Evolutionary conservation across 768 basidiomycete species (phyloP).

Genomic region (Lactarius sp.): DNA sequence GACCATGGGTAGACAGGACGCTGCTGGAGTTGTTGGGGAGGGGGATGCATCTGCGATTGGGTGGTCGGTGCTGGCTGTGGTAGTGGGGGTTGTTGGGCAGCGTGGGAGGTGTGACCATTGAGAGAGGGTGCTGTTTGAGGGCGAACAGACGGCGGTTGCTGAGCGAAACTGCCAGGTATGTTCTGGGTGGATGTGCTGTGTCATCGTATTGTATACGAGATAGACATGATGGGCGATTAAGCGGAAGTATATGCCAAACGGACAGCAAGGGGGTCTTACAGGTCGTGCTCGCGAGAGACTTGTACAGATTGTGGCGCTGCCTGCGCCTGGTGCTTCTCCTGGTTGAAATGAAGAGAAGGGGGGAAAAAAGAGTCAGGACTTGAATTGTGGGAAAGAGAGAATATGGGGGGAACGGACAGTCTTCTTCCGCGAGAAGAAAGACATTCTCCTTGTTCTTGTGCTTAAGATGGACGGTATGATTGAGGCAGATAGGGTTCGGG

Average conservation of each 20-base stretch:
- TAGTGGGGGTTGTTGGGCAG: slow-evolving; percentile 30
- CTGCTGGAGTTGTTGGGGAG: slow-evolving; percentile 34
- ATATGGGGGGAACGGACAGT: slow-evolving; percentile 30
- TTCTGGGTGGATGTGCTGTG: slow-evolving; percentile 15
- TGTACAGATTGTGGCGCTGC: slow-evolving; percentile 19
- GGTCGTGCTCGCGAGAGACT: slow-evolving; percentile 16
- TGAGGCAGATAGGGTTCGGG: slow-evolving; percentile 29
- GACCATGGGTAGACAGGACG: slow-evolving; percentile 82
- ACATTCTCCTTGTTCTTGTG: slow-evolving; percentile 70
- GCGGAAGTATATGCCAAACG: neutral
- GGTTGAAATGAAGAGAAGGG: slow-evolving; percentile 12
- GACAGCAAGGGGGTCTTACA: slow-evolving; percentile 7
- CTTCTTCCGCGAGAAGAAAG: slow-evolving; percentile 92
- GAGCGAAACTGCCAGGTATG: slow-evolving; percentile 10
- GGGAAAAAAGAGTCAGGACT: neutral
- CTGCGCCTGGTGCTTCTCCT: slow-evolving; percentile 26
- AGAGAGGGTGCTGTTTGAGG: slow-evolving; percentile 25
- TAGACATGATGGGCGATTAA: slow-evolving; percentile 8
- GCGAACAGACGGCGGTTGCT: slow-evolving; percentile 31
- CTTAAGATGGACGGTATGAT: slow-evolving; percentile 67
- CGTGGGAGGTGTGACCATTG: slow-evolving; percentile 34
- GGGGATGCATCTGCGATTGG: slow-evolving; percentile 27
- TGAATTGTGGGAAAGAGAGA: slow-evolving; percentile 10
- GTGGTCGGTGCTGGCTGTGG: slow-evolving; percentile 33
- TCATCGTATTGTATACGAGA: neutral